Evolutionary conservation across 768 basidiomycete species (phyloP), one percentile per base, ranked within the genome.

Genomic region (Lactifluus pinguis): DNA sequence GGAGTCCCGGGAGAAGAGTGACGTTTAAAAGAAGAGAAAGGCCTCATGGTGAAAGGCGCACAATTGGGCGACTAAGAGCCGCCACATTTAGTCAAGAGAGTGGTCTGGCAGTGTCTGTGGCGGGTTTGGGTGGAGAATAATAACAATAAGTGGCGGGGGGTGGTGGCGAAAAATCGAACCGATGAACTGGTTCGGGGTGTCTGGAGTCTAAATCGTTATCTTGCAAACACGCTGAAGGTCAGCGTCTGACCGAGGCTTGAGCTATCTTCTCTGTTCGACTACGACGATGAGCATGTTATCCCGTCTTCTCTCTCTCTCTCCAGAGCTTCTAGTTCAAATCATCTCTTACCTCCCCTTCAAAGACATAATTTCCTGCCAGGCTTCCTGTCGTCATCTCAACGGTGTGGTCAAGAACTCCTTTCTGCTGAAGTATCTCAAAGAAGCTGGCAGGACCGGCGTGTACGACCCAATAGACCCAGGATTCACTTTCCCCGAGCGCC

Each of bases 271-370:
- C 9, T 7, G 9, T 13, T 38, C 8, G 38, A 42, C 55, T 14
- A 57, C 52, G 21, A 52, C 38, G 34, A 53, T 38, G 44, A 62
- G 44, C 47, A 53, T 62, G 61, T 39, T 19, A 4, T 19, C 56
- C 48, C 15, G 34, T 21, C 47, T 62, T 41, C 61, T 62, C 39
- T 36, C 45, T 15, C 48, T 62, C 11, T 62, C 61, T 8, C 56
- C 61, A 58, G 61, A 62, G 47, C 61, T 62, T 17, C 52, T 62
- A 15, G 61, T 62, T 29, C 57, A 62, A 42, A 62, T 62, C 36
- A 53, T 62, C 45, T 62, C 61, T 29, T 62, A 62, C 34, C 61
- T 62, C 25, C 36, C 56, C 56, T 54, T 53, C 47, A 58, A 51
- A 17, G 61, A 62, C 34, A 62, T 62, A 14, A 45, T 44, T 51